phyloP scores from a whole-genome alignment of 1,284 basidiomycete genomes.

The Sphagnurus paluster region DNA sequence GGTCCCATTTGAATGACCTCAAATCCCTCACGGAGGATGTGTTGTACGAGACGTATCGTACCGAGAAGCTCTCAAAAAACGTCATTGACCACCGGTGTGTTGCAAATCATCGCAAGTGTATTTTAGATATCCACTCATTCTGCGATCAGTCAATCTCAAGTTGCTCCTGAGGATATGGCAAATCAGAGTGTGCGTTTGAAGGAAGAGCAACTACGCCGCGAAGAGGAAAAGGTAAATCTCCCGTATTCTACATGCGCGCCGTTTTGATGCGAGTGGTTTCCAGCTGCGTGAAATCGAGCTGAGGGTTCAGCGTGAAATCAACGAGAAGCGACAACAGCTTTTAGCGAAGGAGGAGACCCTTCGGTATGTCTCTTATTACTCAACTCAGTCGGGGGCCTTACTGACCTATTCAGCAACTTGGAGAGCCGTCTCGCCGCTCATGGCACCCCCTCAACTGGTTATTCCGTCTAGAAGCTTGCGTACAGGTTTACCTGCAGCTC shows the following conservation, averaged over 20 bases:
- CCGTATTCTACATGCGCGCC: neutral
- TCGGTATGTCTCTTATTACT: slow-evolving; percentile 42
- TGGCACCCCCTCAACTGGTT: slow-evolving; percentile 28
- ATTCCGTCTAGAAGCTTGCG: too few species aligned
- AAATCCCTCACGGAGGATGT: slow-evolving; percentile 95
- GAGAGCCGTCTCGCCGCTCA: slow-evolving; percentile 78
- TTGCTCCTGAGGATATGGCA: slow-evolving; percentile 90
- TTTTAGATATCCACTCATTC: neutral
- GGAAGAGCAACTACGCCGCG: slow-evolving; percentile 94
- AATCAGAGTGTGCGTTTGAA: slow-evolving; percentile 93
- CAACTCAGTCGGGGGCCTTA: neutral
- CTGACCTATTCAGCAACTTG: slow-evolving; percentile 52
- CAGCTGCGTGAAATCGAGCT: slow-evolving; percentile 93
- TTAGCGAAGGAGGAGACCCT: slow-evolving; percentile 88
- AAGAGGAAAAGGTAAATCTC: slow-evolving; percentile 84
- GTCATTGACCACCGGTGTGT: slow-evolving; percentile 69
- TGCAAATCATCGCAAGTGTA: neutral
- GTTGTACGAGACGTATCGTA: slow-evolving; percentile 92
- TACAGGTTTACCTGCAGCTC: too few species aligned
- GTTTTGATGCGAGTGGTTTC: slow-evolving; percentile 2
- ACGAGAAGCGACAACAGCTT: slow-evolving; percentile 94
- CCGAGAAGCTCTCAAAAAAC: slow-evolving; percentile 94
- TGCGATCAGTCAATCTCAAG: slow-evolving; percentile 53
- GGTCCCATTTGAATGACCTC: slow-evolving; percentile 90
- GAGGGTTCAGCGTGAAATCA: slow-evolving; percentile 94